These are phyloP conservation scores for Colletotrichum lentis DNA, from an alignment of 2,329 filamentous ascomycete species.

Conservation along the genomic window DNA sequence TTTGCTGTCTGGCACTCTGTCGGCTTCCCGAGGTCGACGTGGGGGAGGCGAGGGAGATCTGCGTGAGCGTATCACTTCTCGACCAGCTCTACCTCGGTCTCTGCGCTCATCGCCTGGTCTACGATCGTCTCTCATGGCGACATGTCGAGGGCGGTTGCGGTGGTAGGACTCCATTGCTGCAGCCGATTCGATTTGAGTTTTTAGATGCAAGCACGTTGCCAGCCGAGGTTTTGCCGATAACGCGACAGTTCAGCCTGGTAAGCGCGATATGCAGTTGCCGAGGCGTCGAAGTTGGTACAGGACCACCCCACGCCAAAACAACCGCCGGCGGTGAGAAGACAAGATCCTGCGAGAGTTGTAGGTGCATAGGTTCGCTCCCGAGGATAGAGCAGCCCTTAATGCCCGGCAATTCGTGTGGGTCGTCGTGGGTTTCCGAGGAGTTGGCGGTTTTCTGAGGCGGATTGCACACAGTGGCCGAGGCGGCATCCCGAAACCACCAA, in stretches of 20 bases:
- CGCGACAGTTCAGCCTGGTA: conserved; percentile 28
- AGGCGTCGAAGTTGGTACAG: conserved; percentile 13
- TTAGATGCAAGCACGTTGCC: conserved; percentile 36
- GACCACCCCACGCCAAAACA: conserved; percentile 13
- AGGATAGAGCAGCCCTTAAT: not conserved
- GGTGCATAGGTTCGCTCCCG: conserved; percentile 6
- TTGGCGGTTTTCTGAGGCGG: conserved; percentile 10
- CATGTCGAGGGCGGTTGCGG: conserved; percentile 45
- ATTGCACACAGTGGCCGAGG: conserved; percentile 4
- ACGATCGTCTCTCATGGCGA: conserved; percentile 54
- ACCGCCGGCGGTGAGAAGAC: not conserved
- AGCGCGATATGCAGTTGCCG: conserved; percentile 35
- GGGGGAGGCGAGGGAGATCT: conserved; percentile 47
- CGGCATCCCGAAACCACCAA: conserved; percentile 15
- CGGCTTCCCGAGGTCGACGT: conserved; percentile 42
- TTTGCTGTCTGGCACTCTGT: conserved; percentile 37
- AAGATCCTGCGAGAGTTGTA: not conserved
- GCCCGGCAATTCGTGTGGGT: conserved; percentile 2
- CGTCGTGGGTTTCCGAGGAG: not conserved
- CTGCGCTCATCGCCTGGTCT: conserved; percentile 52
- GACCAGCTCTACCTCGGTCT: conserved; percentile 53
- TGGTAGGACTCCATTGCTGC: conserved; percentile 34
- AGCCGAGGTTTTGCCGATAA: conserved; percentile 39
- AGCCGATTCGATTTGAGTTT: conserved; percentile 39
- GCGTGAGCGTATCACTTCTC: conserved; percentile 47